Evolutionary conservation across 1,139 yeast genomes (phyloP), one percentile per base, ranked within the genome.

Genomic region (Geotrichum citri-aurantii): DNA sequence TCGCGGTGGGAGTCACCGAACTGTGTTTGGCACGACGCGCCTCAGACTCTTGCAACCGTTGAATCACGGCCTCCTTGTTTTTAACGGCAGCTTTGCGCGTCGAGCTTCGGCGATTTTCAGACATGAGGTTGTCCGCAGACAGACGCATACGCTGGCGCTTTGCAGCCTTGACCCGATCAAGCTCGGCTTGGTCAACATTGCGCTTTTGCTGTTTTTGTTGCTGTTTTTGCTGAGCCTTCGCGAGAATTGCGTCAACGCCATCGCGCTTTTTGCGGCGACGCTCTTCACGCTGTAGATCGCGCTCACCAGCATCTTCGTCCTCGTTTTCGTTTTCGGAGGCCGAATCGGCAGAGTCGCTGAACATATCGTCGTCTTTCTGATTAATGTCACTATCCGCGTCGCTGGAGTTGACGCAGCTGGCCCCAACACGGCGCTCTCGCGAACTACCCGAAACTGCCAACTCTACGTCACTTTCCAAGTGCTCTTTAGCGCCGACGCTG

Each of bases 81-180:
- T 85, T 85, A 6, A 90, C 81, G 0, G 95, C 95, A 0, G 96
- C 82, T 2, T 83, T 77, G 70, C 99, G 81, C 14, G 90, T 81
- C 0, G 97, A 89, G 0, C 88, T 81, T 65, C 98, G 79, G 66
- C 96, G 78, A 29, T 83, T 84, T 0, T 68, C 92, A 75, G 58
- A 83, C 83, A 2, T 85, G 79, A 52, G 72, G 70, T 59, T 73
- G 63, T 62, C 75, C 59, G 65, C 70, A 67, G 64, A 70, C 66
- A 64, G 29, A 63, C 59, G 54, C 61, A 58, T 61, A 62, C 54
- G 61, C 62, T 53, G 64, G 55, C 56, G 57, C 31, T 57, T 57
- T 2, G 47, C 52, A 31, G 42, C 42, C 14, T 47, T 40, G n/a
- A 50, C 53, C 6, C 57, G 57, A 7, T 57, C 60, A 23, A 50